These are phyloP conservation scores for Tricholomella constricta DNA, from an alignment of 768 basidiomycete species.

Conservation along the genomic window DNA sequence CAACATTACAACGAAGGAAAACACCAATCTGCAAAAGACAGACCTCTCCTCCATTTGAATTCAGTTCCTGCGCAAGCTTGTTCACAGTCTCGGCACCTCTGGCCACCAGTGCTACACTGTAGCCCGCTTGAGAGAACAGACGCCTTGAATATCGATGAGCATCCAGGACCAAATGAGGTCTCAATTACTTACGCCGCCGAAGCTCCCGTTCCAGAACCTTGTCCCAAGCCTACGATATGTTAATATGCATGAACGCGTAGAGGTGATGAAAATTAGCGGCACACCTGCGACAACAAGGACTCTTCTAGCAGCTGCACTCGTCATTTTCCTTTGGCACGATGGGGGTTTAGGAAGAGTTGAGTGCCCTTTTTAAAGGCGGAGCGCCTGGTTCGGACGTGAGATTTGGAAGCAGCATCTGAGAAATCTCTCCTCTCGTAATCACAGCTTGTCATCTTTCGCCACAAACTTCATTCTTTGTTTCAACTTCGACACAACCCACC, in stretches of 20 bases:
- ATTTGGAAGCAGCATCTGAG: too few relatives aligned
- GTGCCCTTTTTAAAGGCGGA: too few relatives aligned
- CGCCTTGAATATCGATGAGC: neutral
- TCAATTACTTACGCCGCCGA: neutral
- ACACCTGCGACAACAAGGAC: neutral
- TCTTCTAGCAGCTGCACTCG: neutral
- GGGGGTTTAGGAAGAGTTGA: too few relatives aligned
- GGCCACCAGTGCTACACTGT: conserved; percentile 67
- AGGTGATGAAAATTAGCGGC: neutral
- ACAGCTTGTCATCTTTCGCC: too few relatives aligned
- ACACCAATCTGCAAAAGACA: too few relatives aligned
- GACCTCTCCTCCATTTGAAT: neutral
- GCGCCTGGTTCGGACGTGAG: too few relatives aligned
- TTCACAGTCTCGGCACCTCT: conserved; percentile 55
- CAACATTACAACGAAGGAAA: neutral
- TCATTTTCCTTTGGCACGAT: too few relatives aligned
- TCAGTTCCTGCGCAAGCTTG: conserved; percentile 38
- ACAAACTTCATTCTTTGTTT: too few relatives aligned
- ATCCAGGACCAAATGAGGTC: neutral
- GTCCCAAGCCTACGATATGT: neutral
- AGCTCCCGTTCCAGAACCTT: neutral
- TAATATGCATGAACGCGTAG: neutral
- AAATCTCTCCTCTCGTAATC: too few relatives aligned
- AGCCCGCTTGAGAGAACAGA: conserved; percentile 40
- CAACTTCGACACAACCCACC: too few relatives aligned